Evolutionary conservation across 352 stramenopile species (phyloP), one percentile per base, ranked within the genome.

Genomic region (Globisporangium parvum): DNA sequence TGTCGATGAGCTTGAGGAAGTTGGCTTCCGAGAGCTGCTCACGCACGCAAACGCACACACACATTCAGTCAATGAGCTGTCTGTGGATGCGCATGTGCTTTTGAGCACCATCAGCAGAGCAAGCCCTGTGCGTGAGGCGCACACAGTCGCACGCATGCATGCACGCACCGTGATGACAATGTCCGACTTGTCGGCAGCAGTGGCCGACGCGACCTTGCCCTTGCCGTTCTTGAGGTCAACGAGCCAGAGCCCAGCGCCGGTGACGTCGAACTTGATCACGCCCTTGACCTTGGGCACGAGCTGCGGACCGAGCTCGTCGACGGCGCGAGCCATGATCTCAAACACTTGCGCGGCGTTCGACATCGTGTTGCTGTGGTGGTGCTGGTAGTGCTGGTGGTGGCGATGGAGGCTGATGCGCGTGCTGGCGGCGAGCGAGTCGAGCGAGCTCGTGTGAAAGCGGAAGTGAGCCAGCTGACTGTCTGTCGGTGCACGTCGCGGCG

Each of bases 181-280:
- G 48, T 92, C 77, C n/a, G 77, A 70, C 66, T 88, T 88, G 54
- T 87, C 79, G 46, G 55, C 65, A 39, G 65, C 59, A 15, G 66
- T 75, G 24, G 71, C 66, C 21, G 53, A 47, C 42, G 69, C 67
- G 57, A 92, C 81, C 55, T 78, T 78, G 61, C 77, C 79, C n/a
- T 70, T 74, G 67, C 77, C 73, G 54, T 76, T 87, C 71, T 88
- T 90, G 54, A 90, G 75, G 55, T 93, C 77, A 28, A 93, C 78
- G 59, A 89, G 66, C 82, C 82, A 93, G 45, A 67, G 58, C 42
- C 80, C 82, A 45, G 78, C 74, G 61, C 69, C 71, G 20, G 66
- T 74, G 39, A 93, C 65, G 66, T 93, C 80, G 60, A 91, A 88
- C 69, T 89, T 90, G 62, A 93, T 91, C 23, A 74, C 65, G 51